Conservation (phyloP, 2,329 filamentous ascomycete genomes). For the Arthrobotrys conoides region DNA sequence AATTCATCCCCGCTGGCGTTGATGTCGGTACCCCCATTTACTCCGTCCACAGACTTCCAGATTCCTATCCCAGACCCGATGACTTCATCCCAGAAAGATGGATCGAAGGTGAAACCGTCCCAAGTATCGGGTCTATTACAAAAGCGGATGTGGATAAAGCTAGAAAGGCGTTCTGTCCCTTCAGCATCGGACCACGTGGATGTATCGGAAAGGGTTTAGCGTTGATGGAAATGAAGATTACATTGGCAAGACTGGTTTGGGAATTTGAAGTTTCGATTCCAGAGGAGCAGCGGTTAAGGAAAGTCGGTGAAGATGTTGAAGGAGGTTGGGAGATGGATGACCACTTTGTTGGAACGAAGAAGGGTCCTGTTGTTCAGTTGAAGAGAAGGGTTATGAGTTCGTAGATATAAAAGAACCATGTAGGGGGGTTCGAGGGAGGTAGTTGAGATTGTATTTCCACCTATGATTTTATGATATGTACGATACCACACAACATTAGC, state of each 20-base stretch:
- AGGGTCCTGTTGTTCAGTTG: conserved; percentile 79
- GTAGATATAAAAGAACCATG: neutral
- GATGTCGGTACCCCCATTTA: conserved; percentile 78
- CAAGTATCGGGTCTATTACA: conserved; percentile 67
- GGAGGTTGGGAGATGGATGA: conserved; percentile 68
- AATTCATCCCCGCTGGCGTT: conserved; percentile 71
- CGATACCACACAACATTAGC: conserved; percentile 36
- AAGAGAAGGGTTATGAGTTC: conserved; percentile 64
- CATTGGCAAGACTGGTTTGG: conserved; percentile 75
- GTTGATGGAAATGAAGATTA: conserved; percentile 77
- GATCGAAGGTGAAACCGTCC: conserved; percentile 66
- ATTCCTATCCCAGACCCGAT: conserved; percentile 75
- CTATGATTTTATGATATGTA: conserved; percentile 38
- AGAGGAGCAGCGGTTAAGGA: conserved; percentile 69
- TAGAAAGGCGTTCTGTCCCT: conserved; percentile 80
- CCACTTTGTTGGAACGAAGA: conserved; percentile 80
- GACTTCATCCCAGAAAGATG: conserved; percentile 77
- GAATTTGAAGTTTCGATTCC: conserved; percentile 66
- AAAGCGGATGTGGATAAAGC: conserved; percentile 71
- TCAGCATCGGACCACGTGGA: conserved; percentile 78
- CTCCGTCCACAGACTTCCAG: conserved; percentile 77
- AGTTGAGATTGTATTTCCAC: conserved; percentile 19
- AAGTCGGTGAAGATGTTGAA: conserved; percentile 64
- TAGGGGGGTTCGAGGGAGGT: neutral
- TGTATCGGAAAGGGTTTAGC: conserved; percentile 81